These are phyloP conservation scores for Spathaspora sp. DNA, from an alignment of 1,139 yeast genomes.

Conservation along the genomic window DNA sequence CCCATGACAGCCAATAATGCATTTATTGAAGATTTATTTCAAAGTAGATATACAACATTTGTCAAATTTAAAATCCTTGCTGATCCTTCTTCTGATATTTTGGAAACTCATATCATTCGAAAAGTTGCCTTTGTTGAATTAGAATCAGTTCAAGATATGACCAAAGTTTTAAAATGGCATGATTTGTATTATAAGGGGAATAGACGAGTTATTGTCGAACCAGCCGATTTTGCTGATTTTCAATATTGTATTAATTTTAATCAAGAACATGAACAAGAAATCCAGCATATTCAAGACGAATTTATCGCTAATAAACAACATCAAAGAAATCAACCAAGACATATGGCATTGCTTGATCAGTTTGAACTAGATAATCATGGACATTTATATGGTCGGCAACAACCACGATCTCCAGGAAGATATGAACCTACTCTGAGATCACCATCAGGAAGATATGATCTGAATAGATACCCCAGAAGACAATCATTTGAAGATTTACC, in stretches of 20 bases:
- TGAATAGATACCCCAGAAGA: conserved; percentile 5
- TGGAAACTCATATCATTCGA: conserved; percentile 40
- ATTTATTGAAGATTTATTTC: conserved; percentile 44
- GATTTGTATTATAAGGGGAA: conserved; percentile 42
- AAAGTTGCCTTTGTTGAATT: conserved; percentile 68
- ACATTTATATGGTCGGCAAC: background rate
- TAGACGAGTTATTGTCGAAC: conserved; percentile 42
- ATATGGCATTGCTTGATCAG: conserved; percentile 16
- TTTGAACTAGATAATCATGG: conserved; percentile 12
- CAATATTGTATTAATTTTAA: conserved; percentile 44
- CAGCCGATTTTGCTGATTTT: conserved; percentile 51
- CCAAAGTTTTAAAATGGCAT: conserved; percentile 46
- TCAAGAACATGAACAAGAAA: conserved; percentile 32
- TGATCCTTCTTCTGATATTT: conserved; percentile 42
- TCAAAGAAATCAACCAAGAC: conserved; percentile 17
- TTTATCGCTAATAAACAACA: conserved; percentile 25
- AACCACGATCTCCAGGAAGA: conserved; percentile 5
- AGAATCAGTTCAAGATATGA: conserved; percentile 43
- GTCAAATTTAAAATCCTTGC: conserved; percentile 43
- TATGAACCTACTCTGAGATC: conserved; percentile 8
- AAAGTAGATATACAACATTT: conserved; percentile 40
- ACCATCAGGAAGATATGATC: conserved; percentile 6
- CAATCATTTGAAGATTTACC: conserved; percentile 12
- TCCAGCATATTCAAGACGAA: conserved; percentile 32
- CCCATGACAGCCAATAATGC: conserved; percentile 42